A percentile compares a stretch with the other conserved stretches of the same genome.
These are phyloP conservation scores for Trametes gibbosa DNA, from an alignment of 768 basidiomycete genomes.

Conservation along the genomic window DNA sequence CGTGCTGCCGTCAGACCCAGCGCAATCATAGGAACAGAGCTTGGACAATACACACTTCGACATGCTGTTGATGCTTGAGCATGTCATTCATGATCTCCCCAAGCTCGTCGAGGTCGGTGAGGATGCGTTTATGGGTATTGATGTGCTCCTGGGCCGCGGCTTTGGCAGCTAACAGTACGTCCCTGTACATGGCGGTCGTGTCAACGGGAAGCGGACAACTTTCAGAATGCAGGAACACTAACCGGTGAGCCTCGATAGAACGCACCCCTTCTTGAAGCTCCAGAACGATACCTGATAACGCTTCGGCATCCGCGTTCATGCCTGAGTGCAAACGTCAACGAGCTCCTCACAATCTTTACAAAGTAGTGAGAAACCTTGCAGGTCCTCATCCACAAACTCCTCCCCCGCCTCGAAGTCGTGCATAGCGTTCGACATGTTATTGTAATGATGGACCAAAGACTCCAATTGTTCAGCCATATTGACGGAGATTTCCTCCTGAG, in stretches of 20 bases:
- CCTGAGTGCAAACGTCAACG: slow-evolving; percentile 37
- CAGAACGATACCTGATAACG: slow-evolving; percentile 68
- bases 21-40: neutral
- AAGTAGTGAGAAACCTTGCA: slow-evolving; percentile 47
- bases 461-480: slow-evolving; percentile 76
- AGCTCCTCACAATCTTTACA: neutral
- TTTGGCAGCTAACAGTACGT: slow-evolving; percentile 46
- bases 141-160: slow-evolving; percentile 45
- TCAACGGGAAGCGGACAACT: too few relatives aligned
- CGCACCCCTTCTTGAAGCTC: slow-evolving; percentile 62
- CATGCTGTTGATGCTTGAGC: slow-evolving; percentile 62
- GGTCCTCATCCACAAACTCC: slow-evolving; percentile 62
- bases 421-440: slow-evolving; percentile 69
- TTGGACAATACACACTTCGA: slow-evolving; percentile 50
- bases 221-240: slow-evolving; percentile 25
- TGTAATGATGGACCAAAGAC: slow-evolving; percentile 70
- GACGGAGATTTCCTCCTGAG: slow-evolving; percentile 55
- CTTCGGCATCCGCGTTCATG: slow-evolving; percentile 80
- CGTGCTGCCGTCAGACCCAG: neutral
- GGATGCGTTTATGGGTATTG: slow-evolving; percentile 43
- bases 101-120: slow-evolving; percentile 72
- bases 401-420: slow-evolving; percentile 70
- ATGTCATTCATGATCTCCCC: slow-evolving; percentile 80
- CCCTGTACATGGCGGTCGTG: slow-evolving; percentile 36
- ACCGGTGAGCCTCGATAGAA: slow-evolving; percentile 60